Evolutionary conservation across 345 rosid genomes (phyloP).

Genomic region (Sonneratia alba): DNA sequence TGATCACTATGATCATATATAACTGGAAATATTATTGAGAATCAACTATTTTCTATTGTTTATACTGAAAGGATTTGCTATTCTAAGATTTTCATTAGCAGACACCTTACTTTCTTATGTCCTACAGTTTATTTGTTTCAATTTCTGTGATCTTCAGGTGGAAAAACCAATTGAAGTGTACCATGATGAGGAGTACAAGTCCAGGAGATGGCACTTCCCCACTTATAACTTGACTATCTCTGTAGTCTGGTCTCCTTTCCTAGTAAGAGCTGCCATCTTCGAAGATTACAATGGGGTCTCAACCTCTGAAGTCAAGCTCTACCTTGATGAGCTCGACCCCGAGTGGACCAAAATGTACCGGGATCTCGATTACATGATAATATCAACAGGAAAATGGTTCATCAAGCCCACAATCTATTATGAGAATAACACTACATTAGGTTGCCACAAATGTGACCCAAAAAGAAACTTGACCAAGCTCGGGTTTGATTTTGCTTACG

Average conservation of each 20-base stretch:
- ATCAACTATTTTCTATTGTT: not conserved
- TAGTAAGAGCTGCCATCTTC: conserved; percentile 68
- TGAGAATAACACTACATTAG: conserved; percentile 47
- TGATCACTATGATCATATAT: not conserved
- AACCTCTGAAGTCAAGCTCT: conserved; percentile 59
- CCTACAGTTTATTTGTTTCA: no score
- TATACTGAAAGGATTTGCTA: not conserved
- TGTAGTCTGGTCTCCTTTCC: conserved; percentile 89
- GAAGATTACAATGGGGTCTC: conserved; percentile 84
- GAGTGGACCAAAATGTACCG: conserved; percentile 49
- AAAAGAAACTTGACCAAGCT: conserved; percentile 40
- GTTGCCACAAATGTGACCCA: conserved; percentile 73
- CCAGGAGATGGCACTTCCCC: conserved; percentile 70
- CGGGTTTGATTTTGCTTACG: conserved; percentile 71
- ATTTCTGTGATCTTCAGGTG: conserved; percentile 31
- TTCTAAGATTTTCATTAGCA: no score
- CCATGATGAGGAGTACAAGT: conserved; percentile 69
- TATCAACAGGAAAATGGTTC: conserved; percentile 97
- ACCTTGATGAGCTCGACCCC: conserved; percentile 68
- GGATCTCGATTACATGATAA: conserved; percentile 54
- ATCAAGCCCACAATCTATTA: conserved; percentile 78
- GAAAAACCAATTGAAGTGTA: conserved; percentile 66
- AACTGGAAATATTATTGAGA: not conserved
- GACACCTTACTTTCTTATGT: no score
- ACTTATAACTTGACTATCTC: conserved; percentile 60